Conservation (phyloP, 1,284 basidiomycete genomes). For the Boletus sp. region DNA sequence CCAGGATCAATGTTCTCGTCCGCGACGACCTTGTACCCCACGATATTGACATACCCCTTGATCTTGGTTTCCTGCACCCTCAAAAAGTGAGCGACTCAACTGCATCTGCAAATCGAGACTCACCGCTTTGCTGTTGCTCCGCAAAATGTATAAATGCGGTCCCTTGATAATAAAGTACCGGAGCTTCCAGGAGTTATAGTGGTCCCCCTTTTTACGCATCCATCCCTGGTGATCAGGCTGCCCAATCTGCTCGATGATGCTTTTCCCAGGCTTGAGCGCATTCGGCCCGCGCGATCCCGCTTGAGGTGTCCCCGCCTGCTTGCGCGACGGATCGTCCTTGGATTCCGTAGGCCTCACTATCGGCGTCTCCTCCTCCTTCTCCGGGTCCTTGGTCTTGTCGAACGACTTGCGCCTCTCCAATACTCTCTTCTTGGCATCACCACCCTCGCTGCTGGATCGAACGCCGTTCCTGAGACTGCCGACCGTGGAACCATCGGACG, state of each 20-base stretch:
- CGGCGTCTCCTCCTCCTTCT: conserved; percentile 16
- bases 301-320: conserved; percentile 45
- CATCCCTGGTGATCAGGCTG: conserved; percentile 85
- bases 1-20: conserved; percentile 93
- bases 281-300: conserved; percentile 25
- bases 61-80: conserved; percentile 77
- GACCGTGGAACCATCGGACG: conserved; percentile 31
- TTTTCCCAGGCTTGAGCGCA: conserved; percentile 58
- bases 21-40: conserved; percentile 89
- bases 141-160: conserved; percentile 81
- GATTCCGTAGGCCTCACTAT: conserved; percentile 16
- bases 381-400: conserved; percentile 22
- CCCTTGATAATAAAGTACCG: conserved; percentile 96
- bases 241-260: conserved; percentile 85
- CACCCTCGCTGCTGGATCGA: conserved; percentile 5
- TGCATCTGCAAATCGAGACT: conserved; percentile 25
- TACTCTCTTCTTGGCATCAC: conserved; percentile 5
- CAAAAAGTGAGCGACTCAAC: neutral
- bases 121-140: conserved; percentile 65
- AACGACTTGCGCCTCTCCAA: conserved; percentile 23
- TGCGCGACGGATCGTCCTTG: conserved; percentile 39
- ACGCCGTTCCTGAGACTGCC: conserved; percentile 14
- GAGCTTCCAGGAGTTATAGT: conserved; percentile 91
- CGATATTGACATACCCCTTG: conserved; percentile 92
- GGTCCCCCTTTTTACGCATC: conserved; percentile 94